Conservation (phyloP, 225 moss, liverwort and hornwort species). For the Polytrichum formosum region DNA sequence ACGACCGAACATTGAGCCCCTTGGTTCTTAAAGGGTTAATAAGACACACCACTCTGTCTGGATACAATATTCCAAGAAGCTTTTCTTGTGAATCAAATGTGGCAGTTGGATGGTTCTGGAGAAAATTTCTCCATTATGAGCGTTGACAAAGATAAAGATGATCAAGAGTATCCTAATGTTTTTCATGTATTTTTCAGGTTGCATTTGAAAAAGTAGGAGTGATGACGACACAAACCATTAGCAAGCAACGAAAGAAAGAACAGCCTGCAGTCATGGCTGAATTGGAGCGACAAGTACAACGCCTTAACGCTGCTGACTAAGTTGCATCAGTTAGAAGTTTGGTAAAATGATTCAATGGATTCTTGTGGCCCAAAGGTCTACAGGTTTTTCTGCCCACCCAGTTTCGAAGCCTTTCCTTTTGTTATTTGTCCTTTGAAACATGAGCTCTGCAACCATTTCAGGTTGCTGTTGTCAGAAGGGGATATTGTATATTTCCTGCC, state of each 20-base stretch:
- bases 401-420: neutral
- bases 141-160: no score
- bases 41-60: no score
- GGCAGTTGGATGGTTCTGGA: no score
- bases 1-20: no score
- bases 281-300: slow-evolving; percentile 78
- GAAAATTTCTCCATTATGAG: no score
- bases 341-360: neutral
- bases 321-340: neutral
- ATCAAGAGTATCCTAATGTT: no score
- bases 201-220: slow-evolving; percentile 85
- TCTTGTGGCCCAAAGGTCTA: neutral
- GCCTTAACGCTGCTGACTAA: slow-evolving; percentile 40
- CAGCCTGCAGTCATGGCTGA: slow-evolving; percentile 83
- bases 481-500: neutral
- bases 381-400: neutral
- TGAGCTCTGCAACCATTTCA: no score
- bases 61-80: no score
- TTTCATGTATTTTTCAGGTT: slow-evolving; percentile 37
- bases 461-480: neutral
- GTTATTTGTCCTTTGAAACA: neutral
- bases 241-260: slow-evolving; percentile 84
- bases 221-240: slow-evolving; percentile 73
- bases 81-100: no score
- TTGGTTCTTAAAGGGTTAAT: no score